Evolutionary conservation across 176 grass and related monocot species (phyloP).

Genomic region (Avena sativa): DNA sequence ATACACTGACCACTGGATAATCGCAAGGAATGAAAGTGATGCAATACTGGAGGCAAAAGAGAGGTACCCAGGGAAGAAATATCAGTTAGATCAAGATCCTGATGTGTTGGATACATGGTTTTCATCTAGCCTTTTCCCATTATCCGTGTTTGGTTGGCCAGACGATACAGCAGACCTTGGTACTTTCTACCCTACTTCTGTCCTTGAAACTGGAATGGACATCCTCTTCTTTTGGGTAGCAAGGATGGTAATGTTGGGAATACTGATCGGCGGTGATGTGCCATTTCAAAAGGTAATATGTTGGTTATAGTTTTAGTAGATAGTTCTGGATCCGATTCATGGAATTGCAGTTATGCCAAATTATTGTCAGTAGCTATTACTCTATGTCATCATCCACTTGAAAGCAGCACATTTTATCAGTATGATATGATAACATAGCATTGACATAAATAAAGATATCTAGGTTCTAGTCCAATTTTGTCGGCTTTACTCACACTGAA

Average conservation of each 20-base stretch:
- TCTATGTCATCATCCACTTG: not conserved
- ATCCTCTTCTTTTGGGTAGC: constrained; percentile 99
- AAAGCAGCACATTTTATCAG: not conserved
- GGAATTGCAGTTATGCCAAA: not conserved
- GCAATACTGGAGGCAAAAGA: constrained; percentile 63
- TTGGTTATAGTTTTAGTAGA: not conserved
- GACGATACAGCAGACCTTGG: constrained; percentile 74
- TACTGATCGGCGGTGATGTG: constrained; percentile 79
- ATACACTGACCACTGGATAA: constrained; percentile 77
- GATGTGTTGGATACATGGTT: constrained; percentile 98
- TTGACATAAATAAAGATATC: constrained; percentile 6
- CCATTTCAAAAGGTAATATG: constrained; percentile 84
- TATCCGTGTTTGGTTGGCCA: constrained; percentile 87
- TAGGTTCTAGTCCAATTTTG: constrained; percentile 13
- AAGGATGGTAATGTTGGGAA: constrained; percentile 95
- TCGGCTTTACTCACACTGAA: constrained; percentile 12
- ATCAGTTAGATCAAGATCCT: constrained; percentile 74
- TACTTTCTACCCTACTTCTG: constrained; percentile 88
- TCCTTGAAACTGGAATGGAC: constrained; percentile 92
- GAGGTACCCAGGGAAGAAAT: constrained; percentile 67
- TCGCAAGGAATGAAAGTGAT: constrained; percentile 74
- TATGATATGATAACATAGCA: constrained; percentile 20
- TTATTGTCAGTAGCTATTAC: constrained; percentile 8
- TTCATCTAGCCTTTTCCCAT: constrained; percentile 86
- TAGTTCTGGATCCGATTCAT: constrained; percentile 19